Evolutionary conservation across 1,139 yeast species (phyloP), one percentile per base, ranked within the genome.

Genomic region (Candida mesenterica): DNA sequence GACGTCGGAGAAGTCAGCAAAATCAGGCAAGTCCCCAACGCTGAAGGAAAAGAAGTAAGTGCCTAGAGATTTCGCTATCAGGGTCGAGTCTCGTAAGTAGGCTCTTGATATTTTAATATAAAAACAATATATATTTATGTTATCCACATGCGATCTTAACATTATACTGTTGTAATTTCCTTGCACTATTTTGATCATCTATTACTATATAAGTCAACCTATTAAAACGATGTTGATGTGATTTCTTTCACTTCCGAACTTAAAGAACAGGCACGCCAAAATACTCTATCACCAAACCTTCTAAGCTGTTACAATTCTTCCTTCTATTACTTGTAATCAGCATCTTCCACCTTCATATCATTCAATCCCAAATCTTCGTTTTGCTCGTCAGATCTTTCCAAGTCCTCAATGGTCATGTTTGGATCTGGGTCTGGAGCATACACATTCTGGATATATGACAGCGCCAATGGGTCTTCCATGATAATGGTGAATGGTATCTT

Each of bases 391-490:
- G 95, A 81, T 68, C 98, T 82, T 47, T 88, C 96, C 52, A 79
- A 87, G 43, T 90, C 96, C 61, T 84, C 96, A 45, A 86, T 76
- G 25, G 61, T 72, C 97, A 94, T 92, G 58, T 90, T 88, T 47
- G 99, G 99, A 65, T 94, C 98, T 30, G 77, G 77, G 61, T 94
- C 99, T 15, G 99, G 99, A 24, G 99, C 99, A 56, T 89, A 94
- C 8, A 90, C 95, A 57, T 94, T 94, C 65, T 94, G 99, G 46
- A 94, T 84, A 55, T 94, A 94, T 0, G 97, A 88, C 5, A 95
- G 82, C 15, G 97, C 96, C 55, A 92, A 66, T 5, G 99, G 98
- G 62, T 94, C 99, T 45, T 79, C 88, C 95, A 94, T 84, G 26
- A 77, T 59, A 28, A 94, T 75, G 3, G 97, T 90, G 62, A 94